Conservation (phyloP, 805 yeast genomes). For the Myxozyma geophila region DNA sequence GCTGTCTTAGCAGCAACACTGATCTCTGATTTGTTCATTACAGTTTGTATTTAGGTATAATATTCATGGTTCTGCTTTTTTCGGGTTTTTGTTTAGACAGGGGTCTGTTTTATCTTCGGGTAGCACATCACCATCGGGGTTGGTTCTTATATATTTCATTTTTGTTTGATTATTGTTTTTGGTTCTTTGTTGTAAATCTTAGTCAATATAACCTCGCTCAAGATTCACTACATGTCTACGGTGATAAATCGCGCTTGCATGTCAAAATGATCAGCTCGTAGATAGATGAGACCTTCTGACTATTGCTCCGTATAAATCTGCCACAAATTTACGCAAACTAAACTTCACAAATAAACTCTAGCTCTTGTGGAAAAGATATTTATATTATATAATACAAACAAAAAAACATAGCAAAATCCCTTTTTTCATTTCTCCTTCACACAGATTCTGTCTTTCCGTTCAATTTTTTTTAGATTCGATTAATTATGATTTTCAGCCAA, state of each 20-base stretch:
- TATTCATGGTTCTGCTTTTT: neutral
- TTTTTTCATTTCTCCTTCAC: slow-evolving; percentile 19
- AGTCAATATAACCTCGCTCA: no score
- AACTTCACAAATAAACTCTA: neutral
- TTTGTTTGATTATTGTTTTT: neutral
- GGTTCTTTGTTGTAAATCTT: no score
- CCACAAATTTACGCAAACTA: no score
- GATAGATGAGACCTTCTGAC: no score
- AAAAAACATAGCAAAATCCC: slow-evolving; percentile 12
- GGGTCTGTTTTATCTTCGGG: neutral
- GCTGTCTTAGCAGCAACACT: no score
- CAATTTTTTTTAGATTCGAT: slow-evolving; percentile 7
- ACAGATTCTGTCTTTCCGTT: slow-evolving; percentile 16
- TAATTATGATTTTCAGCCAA: neutral
- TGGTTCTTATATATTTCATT: neutral
- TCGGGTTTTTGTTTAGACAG: neutral
- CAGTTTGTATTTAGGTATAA: neutral
- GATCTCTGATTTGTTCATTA: neutral
- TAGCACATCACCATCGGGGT: neutral
- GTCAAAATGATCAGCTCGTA: no score
- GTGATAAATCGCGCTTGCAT: no score
- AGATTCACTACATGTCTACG: no score
- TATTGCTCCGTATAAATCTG: no score
- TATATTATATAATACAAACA: slow-evolving; percentile 14
- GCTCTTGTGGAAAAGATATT: slow-evolving; percentile 3